A percentile compares a stretch with the other conserved stretches of the same genome.
phyloP scores from a whole-genome alignment of 106 monocot species.

The Dioscorea zingiberensis region DNA sequence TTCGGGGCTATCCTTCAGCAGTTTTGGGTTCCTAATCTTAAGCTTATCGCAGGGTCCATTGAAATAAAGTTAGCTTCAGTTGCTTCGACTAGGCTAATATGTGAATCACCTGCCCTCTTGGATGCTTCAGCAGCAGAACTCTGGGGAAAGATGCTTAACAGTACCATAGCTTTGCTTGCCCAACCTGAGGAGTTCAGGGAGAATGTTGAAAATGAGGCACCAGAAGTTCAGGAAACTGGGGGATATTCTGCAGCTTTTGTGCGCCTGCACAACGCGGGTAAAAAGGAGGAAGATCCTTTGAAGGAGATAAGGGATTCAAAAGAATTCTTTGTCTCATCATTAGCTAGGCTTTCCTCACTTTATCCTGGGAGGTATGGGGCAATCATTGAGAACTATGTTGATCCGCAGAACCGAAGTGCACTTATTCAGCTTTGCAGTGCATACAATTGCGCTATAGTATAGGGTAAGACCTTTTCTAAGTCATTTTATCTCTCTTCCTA shows the following conservation, averaged over 20 bases:
- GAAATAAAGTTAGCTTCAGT: conserved; percentile 79
- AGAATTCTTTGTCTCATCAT: conserved; percentile 68
- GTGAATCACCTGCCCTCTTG: conserved; percentile 67
- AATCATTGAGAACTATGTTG: too few species aligned
- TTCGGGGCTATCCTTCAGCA: conserved; percentile 58
- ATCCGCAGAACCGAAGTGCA: too few species aligned
- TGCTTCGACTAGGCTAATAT: conserved; percentile 83
- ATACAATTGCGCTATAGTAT: too few species aligned
- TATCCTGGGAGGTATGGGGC: conserved; percentile 44
- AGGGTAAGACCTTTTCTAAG: too few species aligned
- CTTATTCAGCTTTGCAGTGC: too few species aligned
- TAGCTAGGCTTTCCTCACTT: conserved; percentile 51
- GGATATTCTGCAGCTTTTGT: conserved; percentile 81
- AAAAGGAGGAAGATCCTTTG: conserved; percentile 84
- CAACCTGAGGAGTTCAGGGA: conserved; percentile 50
- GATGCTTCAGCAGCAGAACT: conserved; percentile 50
- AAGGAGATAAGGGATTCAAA: conserved; percentile 79
- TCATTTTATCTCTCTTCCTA: too few species aligned
- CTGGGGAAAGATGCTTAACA: conserved; percentile 83
- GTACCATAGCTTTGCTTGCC: conserved; percentile 52
- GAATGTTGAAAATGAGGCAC: conserved; percentile 42
- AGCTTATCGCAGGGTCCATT: conserved; percentile 59
- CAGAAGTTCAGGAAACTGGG: conserved; percentile 47
- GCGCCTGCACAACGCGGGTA: conserved; percentile 83
- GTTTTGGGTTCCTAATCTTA: conserved; percentile 87